Conservation (phyloP, 345 rosid genomes). For the Ceriops zippeliana region DNA sequence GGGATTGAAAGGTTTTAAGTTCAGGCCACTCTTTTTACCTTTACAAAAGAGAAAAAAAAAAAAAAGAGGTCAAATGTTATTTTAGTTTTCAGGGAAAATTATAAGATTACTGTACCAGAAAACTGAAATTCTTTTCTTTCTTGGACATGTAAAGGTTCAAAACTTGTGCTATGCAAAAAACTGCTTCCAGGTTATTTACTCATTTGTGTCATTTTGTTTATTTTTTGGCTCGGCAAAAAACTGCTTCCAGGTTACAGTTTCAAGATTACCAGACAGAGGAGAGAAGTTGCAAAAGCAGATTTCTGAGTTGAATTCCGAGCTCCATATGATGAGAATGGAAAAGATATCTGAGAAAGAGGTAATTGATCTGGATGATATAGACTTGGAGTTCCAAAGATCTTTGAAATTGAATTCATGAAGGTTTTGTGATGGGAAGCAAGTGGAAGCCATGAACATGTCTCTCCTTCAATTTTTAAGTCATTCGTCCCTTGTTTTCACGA, state of each 20-base stretch:
- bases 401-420: conserved; percentile 49
- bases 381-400: conserved; percentile 40
- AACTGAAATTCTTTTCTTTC: too few species aligned
- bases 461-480: too few species aligned
- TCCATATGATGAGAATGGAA: conserved; percentile 40
- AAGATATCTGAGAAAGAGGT: conserved; percentile 29
- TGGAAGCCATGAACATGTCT: not conserved
- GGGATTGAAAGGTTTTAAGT: too few species aligned
- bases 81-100: too few species aligned
- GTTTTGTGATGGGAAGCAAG: not conserved
- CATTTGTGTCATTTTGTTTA: not conserved
- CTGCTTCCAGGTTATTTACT: too few species aligned
- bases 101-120: too few species aligned
- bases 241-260: conserved; percentile 45
- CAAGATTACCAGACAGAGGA: conserved; percentile 80
- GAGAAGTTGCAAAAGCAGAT: conserved; percentile 67
- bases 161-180: too few species aligned
- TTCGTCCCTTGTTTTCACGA: too few species aligned
- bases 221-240: not conserved
- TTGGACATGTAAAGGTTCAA: too few species aligned
- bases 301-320: conserved; percentile 55
- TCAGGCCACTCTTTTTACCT: too few species aligned
- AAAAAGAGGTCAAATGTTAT: too few species aligned
- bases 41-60: too few species aligned
- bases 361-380: conserved; percentile 58